Evolutionary conservation across 2,329 filamentous ascomycete genomes (phyloP).

Genomic region (Emergomyces pasteurianus): DNA sequence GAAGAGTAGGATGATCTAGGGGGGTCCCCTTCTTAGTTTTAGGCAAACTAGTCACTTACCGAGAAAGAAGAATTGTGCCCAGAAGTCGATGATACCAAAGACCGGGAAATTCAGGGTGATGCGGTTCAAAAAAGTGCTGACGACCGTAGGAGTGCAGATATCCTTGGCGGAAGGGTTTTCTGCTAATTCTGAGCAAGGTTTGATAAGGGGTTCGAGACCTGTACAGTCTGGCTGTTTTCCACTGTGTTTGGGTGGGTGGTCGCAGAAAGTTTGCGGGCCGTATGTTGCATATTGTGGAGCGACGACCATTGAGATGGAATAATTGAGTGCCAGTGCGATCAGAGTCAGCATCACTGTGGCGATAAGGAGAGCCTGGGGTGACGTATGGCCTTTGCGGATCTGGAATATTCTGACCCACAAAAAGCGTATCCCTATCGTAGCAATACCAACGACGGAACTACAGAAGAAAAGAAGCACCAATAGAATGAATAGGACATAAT

Average conservation of each 20-base stretch:
- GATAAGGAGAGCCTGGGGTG: constrained; percentile 81
- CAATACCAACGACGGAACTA: constrained; percentile 75
- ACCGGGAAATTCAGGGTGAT: constrained; percentile 90
- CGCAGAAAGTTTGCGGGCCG: constrained; percentile 89
- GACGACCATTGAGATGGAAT: constrained; percentile 83
- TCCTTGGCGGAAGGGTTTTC: constrained; percentile 58
- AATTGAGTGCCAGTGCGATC: constrained; percentile 84
- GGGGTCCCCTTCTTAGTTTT: not conserved
- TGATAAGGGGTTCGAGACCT: constrained; percentile 55
- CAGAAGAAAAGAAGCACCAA: constrained; percentile 79
- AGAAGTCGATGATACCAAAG: constrained; percentile 86
- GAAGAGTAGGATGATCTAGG: not conserved
- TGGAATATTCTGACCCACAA: constrained; percentile 90
- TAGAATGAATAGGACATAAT: constrained; percentile 80
- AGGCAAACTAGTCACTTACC: constrained; percentile 28
- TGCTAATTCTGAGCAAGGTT: constrained; percentile 67
- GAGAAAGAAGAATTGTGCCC: constrained; percentile 89
- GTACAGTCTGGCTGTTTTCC: constrained; percentile 65
- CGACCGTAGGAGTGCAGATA: constrained; percentile 82
- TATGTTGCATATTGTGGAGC: constrained; percentile 92
- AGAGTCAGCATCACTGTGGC: constrained; percentile 84
- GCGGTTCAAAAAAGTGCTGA: constrained; percentile 86
- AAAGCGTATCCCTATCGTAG: constrained; percentile 83
- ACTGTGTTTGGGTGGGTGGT: constrained; percentile 50
- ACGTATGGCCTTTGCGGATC: constrained; percentile 77